Conservation (phyloP, 495 filamentous ascomycete genomes). For the Penicillium angulare region DNA sequence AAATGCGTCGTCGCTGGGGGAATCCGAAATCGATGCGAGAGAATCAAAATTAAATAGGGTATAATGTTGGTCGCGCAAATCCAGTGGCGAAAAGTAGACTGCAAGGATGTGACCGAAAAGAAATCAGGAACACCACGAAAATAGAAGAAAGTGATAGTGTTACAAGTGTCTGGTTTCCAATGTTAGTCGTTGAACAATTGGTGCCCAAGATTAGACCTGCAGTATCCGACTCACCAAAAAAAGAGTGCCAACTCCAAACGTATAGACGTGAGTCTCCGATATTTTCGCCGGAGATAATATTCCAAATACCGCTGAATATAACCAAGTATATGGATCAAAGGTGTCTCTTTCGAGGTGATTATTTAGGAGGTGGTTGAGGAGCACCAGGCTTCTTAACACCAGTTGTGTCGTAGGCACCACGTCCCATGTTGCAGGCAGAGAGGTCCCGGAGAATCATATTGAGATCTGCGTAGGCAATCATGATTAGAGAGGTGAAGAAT, state of each 20-base stretch:
- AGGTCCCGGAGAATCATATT: constrained; percentile 52
- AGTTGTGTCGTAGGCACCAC: constrained; percentile 60
- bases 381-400: constrained; percentile 57
- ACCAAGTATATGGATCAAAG: constrained; percentile 15
- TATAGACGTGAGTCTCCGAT: constrained; percentile 7
- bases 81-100: constrained; percentile 20
- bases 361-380: constrained; percentile 45
- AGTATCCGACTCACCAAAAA: constrained; percentile 30
- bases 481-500: constrained; percentile 26
- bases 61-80: constrained; percentile 28
- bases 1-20: constrained; percentile 23
- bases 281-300: constrained; percentile 15
- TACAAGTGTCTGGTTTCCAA: constrained; percentile 33
- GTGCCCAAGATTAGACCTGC: constrained; percentile 18
- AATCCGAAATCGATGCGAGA: constrained; percentile 28
- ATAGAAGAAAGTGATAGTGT: constrained; percentile 31
- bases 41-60: constrained; percentile 40
- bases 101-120: constrained; percentile 19
- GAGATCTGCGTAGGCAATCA: constrained; percentile 35
- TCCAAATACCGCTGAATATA: background rate
- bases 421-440: constrained; percentile 55
- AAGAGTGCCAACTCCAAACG: constrained; percentile 26
- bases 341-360: constrained; percentile 19
- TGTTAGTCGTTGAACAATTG: constrained; percentile 19
- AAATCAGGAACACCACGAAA: constrained; percentile 8